Percentiles rank a stretch among this genome's conserved stretches.
Evolutionary conservation across 2,329 filamentous ascomycete genomes (phyloP).

Genomic region (Colletotrichum lini): DNA sequence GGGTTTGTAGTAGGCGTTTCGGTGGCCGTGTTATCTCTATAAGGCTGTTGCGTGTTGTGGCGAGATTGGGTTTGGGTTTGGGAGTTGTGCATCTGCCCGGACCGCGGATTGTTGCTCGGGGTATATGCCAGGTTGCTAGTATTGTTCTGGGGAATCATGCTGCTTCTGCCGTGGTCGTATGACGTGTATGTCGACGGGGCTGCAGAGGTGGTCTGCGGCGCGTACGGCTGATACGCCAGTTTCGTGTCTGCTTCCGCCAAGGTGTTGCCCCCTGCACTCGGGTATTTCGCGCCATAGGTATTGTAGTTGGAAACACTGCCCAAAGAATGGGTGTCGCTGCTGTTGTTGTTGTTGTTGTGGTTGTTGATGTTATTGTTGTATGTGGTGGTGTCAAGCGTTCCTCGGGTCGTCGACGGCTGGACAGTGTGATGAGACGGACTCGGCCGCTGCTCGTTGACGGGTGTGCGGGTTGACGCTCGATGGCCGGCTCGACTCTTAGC

Average conservation of each 20-base stretch:
- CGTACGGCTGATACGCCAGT: constrained; percentile 40
- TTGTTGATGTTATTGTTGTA: too few relatives aligned
- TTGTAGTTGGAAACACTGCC: constrained; percentile 43
- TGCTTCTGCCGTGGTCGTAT: constrained; percentile 50
- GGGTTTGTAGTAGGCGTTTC: constrained; percentile 4
- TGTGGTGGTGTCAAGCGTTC: constrained; percentile 35
- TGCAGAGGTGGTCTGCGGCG: constrained; percentile 37
- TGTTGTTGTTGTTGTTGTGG: too few relatives aligned
- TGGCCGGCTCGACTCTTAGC: constrained; percentile 54
- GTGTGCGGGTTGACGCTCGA: constrained; percentile 51
- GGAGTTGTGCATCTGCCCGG: constrained; percentile 32
- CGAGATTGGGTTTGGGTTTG: constrained; percentile 14
- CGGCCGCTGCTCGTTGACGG: constrained; percentile 46
- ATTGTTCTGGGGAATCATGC: constrained; percentile 44
- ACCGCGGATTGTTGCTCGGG: constrained; percentile 44
- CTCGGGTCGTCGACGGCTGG: constrained; percentile 53
- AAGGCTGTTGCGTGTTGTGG: constrained; percentile 2
- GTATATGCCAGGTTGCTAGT: constrained; percentile 23
- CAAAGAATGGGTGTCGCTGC: constrained; percentile 44
- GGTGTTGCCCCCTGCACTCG: constrained; percentile 26
- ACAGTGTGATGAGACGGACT: constrained; percentile 46
- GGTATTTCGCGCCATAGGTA: constrained; percentile 44
- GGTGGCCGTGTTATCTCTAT: not conserved
- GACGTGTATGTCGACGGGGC: constrained; percentile 42
- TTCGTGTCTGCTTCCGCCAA: constrained; percentile 13